A percentile compares a stretch with the other conserved stretches of the same genome.
Conservation (phyloP, 495 filamentous ascomycete genomes). For the Penicillium nucicola region DNA sequence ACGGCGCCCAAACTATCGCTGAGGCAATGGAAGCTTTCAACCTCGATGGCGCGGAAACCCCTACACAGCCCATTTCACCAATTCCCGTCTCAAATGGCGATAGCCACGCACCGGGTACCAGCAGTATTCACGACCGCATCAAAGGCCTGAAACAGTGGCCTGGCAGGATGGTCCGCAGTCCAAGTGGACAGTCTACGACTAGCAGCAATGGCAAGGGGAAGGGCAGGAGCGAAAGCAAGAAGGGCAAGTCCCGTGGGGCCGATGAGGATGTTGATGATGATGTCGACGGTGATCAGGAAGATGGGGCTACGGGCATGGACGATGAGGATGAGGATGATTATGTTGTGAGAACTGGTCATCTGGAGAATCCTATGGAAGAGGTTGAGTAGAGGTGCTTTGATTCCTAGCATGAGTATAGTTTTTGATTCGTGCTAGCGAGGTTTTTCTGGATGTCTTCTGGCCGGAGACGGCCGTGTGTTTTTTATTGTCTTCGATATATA, state of each 20-base stretch:
- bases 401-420: too few relatives aligned
- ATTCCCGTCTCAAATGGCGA: conserved; percentile 33
- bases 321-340: conserved; percentile 42
- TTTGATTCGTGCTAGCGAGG: too few relatives aligned
- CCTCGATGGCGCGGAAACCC: conserved; percentile 15
- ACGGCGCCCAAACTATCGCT: conserved; percentile 34
- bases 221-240: conserved; percentile 40
- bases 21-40: conserved; percentile 38
- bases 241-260: conserved; percentile 31
- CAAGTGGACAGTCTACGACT: conserved; percentile 25
- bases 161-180: conserved; percentile 23
- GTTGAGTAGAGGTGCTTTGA: conserved; percentile 15
- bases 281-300: conserved; percentile 35
- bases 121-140: conserved; percentile 20
- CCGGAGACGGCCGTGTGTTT: too few relatives aligned
- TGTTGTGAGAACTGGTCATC: conserved; percentile 42
- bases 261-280: conserved; percentile 39
- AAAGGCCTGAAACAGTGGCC: conserved; percentile 33
- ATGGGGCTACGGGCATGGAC: conserved; percentile 28
- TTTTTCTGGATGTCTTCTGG: too few relatives aligned
- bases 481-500: too few relatives aligned
- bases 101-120: conserved; percentile 12
- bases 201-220: conserved; percentile 41
- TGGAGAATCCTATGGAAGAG: conserved; percentile 27
- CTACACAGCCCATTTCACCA: conserved; percentile 16